A percentile compares a stretch with the other conserved stretches of the same genome.
Conservation (phyloP, 306 rosid species). For the Vicia faba region DNA sequence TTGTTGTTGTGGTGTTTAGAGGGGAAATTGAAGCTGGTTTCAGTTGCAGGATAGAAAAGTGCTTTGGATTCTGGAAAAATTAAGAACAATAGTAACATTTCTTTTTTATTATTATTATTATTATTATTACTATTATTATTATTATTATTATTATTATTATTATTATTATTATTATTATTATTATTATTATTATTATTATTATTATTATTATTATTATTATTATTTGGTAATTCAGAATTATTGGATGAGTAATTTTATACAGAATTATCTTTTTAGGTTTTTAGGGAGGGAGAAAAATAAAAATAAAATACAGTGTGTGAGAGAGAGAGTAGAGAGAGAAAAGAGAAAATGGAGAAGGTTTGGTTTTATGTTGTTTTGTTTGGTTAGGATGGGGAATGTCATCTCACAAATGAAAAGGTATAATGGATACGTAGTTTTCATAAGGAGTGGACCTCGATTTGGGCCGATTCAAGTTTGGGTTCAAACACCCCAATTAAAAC, state of each 20-base stretch:
- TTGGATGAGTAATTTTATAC: not conserved
- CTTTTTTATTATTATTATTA: not conserved
- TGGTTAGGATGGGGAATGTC: not conserved
- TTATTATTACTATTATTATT: not conserved
- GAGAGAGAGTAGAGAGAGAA: too few relatives aligned
- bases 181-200: not conserved
- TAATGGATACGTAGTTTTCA: too few relatives aligned
- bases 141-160: not conserved
- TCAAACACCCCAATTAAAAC: too few relatives aligned
- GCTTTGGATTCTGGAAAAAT: conserved; percentile 29
- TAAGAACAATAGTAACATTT: not conserved
- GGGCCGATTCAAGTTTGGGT: too few relatives aligned
- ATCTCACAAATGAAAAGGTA: not conserved
- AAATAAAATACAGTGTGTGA: too few relatives aligned
- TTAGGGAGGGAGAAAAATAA: too few relatives aligned
- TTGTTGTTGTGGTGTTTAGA: not conserved
- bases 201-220: not conserved
- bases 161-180: not conserved
- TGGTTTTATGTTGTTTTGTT: not conserved
- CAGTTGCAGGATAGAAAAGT: conserved; percentile 36
- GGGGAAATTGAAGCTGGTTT: conserved; percentile 20
- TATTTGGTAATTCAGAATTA: not conserved
- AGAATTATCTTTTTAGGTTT: too few relatives aligned
- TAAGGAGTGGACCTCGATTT: too few relatives aligned
- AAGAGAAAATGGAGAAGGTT: too few relatives aligned